phyloP scores from a whole-genome alignment of 78 protist species.

The Pelomyxa schiedti region DNA sequence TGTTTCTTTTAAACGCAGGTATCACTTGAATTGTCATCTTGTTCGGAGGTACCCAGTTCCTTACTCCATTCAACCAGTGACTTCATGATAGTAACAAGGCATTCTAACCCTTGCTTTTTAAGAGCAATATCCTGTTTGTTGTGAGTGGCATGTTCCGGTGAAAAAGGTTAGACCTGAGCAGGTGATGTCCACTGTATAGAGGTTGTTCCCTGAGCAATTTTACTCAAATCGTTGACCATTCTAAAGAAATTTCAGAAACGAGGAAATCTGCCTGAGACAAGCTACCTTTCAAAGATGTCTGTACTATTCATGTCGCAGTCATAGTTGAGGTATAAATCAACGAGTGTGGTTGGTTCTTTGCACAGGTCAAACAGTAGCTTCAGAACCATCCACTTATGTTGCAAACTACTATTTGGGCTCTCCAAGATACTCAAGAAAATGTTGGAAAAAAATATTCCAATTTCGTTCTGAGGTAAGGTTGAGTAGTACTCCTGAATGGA shows the following conservation, averaged over 20 bases:
- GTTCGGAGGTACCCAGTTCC: not conserved
- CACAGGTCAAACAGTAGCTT: slow-evolving; percentile 52
- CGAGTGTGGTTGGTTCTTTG: slow-evolving; percentile 66
- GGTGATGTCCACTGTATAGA: no score
- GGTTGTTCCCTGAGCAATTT: slow-evolving; percentile 47
- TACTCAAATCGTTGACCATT: slow-evolving; percentile 61
- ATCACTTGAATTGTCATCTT: no score
- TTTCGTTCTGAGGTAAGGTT: slow-evolving; percentile 39
- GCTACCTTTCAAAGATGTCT: slow-evolving; percentile 62
- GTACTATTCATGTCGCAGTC: slow-evolving; percentile 79
- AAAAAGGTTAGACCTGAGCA: not conserved
- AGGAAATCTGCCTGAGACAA: not conserved
- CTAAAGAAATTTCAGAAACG: slow-evolving; percentile 3
- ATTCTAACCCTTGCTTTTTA: slow-evolving; percentile 38
- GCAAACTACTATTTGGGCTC: slow-evolving; percentile 42
- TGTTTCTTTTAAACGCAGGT: slow-evolving; percentile 5
- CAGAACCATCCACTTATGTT: slow-evolving; percentile 80
- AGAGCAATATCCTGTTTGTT: slow-evolving; percentile 33
- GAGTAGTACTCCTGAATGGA: not conserved
- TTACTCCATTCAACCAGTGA: slow-evolving; percentile 55
- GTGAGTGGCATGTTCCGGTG: slow-evolving; percentile 7
- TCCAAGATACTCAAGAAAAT: slow-evolving; percentile 78
- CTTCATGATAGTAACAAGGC: slow-evolving; percentile 47
- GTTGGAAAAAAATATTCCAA: slow-evolving; percentile 77
- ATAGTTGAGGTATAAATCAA: slow-evolving; percentile 87